Conservation (phyloP, 1,284 basidiomycete species). For the Schizophyllum amplum region DNA sequence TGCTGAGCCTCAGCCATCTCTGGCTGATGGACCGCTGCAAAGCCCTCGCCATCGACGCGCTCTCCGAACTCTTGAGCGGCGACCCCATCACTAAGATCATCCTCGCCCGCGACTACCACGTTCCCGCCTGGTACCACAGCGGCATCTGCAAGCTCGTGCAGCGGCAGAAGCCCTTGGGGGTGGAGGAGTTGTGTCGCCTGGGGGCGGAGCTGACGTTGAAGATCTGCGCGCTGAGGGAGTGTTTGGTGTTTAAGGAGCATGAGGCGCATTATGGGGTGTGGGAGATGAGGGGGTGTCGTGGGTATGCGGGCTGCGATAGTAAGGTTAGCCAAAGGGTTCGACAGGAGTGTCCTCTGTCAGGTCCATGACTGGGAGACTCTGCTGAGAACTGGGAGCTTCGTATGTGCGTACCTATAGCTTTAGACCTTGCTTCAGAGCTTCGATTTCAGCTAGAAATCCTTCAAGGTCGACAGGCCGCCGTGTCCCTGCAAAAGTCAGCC, state of each 20-base stretch:
- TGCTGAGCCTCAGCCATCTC: not conserved
- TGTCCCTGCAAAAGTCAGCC: too few relatives aligned
- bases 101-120: not conserved
- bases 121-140: not conserved
- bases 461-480: too few relatives aligned
- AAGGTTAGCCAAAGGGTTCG: not conserved
- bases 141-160: not conserved
- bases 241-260: not conserved
- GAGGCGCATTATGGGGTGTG: not conserved
- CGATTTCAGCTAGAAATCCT: too few relatives aligned
- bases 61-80: not conserved
- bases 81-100: not conserved
- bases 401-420: too few relatives aligned
- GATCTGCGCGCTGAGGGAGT: not conserved
- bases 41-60: not conserved
- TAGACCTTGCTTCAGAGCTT: too few relatives aligned
- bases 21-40: not conserved
- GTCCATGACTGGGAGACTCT: not conserved
- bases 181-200: not conserved
- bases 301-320: not conserved
- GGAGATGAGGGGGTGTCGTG: not conserved
- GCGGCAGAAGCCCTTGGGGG: not conserved
- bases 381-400: too few relatives aligned
- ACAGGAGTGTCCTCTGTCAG: not conserved
- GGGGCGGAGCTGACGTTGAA: not conserved